Evolutionary conservation across 192 early-diverging fungal genomes (phyloP), one percentile per base, ranked within the genome.

Genomic region (Pilaira anomala): DNA sequence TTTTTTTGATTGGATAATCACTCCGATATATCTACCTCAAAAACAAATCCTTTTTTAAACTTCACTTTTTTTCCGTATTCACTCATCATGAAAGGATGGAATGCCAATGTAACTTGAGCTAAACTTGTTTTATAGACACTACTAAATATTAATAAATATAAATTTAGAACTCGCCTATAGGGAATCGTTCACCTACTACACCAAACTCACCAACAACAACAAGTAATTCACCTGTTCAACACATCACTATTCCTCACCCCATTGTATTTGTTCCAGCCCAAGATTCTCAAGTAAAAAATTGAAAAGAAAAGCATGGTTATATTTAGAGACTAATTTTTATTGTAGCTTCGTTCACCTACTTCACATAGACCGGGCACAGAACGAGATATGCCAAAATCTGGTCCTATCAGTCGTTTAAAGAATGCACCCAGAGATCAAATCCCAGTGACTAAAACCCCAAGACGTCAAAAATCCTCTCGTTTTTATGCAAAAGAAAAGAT

Each of bases 401-500:
- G 63, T 33, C 41, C 83, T 28, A 62, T 84, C 24, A 82, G 78
- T 56, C 69, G 80, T 52, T 63, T 84, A 51, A 84, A 82, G 62
- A 78, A 76, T 24, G 75, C 83, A 7, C 78, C 83, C 7, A 85
- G 83, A 63, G 83, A 94, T 73, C 77, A 84, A 18, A 90, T 90
- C 55, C 87, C 85, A 42, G 80, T 87, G 60, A 87, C 82, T 76
- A 92, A 91, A 78, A 78, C 85, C 12, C 91, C 91, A 18, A 74
- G 87, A 36, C 83, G 91, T 30, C 93, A 94, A 67, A 77, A 87
- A 63, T 93, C 91, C 1, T 94, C 93, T 24, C 80, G 93, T 45
- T 94, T 93, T 68, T 88, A 94, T 73, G 86, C 90, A 13, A 87
- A 87, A 8, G 91, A 91, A 69, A 82, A 83, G 16, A 86, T 93